A percentile compares a stretch with the other conserved stretches of the same genome.
These are phyloP conservation scores for Naumovozyma castellii DNA, from an alignment of 805 yeast species.

Conservation along the genomic window DNA sequence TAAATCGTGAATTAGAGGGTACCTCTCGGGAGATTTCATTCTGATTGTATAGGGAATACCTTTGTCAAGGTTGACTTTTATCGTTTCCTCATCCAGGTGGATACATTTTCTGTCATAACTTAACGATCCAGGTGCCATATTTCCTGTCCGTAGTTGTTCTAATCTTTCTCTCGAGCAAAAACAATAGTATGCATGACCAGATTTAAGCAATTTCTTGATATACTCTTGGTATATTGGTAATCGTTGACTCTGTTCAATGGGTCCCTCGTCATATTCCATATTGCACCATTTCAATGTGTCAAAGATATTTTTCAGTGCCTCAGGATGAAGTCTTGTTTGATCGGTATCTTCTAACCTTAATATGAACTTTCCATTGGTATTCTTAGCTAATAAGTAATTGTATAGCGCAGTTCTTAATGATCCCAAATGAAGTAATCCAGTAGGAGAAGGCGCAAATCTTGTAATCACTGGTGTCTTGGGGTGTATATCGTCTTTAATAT, in stretches of 20 bases:
- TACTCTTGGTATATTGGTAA: slow-evolving; percentile 53
- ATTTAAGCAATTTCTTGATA: slow-evolving; percentile 44
- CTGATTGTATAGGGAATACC: slow-evolving; percentile 49
- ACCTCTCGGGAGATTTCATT: slow-evolving; percentile 63
- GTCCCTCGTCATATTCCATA: slow-evolving; percentile 74
- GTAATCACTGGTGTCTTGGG: slow-evolving; percentile 61
- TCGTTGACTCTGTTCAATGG: slow-evolving; percentile 75
- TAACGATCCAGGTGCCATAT: slow-evolving; percentile 82
- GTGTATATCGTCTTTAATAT: slow-evolving; percentile 24
- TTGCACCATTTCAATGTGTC: slow-evolving; percentile 73
- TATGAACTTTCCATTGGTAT: slow-evolving; percentile 72
- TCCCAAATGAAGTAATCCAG: slow-evolving; percentile 90
- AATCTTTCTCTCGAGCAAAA: slow-evolving; percentile 77
- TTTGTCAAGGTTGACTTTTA: slow-evolving; percentile 27
- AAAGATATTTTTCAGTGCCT: slow-evolving; percentile 76
- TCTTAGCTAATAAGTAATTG: slow-evolving; percentile 71
- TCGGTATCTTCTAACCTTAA: slow-evolving; percentile 91
- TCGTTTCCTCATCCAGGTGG: slow-evolving; percentile 35
- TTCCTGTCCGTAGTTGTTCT: slow-evolving; percentile 56
- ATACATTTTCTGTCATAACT: slow-evolving; percentile 83
- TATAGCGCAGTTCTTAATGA: slow-evolving; percentile 88
- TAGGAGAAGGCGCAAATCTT: slow-evolving; percentile 96
- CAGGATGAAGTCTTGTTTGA: slow-evolving; percentile 62
- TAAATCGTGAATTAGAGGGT: slow-evolving; percentile 60
- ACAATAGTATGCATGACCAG: slow-evolving; percentile 78